Conservation (phyloP, 2,329 filamentous ascomycete genomes). For the Lachnellula suecica region DNA sequence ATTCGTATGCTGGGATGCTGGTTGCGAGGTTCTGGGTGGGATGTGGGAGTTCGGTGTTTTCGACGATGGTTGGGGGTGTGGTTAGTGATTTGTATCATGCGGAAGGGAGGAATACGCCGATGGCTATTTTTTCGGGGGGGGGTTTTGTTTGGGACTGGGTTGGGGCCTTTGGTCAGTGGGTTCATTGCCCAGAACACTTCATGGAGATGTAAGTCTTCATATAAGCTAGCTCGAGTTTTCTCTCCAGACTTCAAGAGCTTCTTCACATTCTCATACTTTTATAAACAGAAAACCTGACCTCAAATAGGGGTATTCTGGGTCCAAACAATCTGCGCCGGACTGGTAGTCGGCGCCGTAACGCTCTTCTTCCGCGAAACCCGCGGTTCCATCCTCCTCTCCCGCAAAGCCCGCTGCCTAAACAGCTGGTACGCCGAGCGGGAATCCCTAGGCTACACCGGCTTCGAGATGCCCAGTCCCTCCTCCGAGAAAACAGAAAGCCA, state of each 20-base stretch:
- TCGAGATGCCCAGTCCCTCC: slow-evolving; percentile 41
- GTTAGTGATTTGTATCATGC: slow-evolving; percentile 83
- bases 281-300: not conserved
- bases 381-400: slow-evolving; percentile 74
- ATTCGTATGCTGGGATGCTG: slow-evolving; percentile 70
- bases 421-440: slow-evolving; percentile 77
- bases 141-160: slow-evolving; percentile 76
- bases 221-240: no score
- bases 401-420: slow-evolving; percentile 74
- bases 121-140: slow-evolving; percentile 84
- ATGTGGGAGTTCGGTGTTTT: slow-evolving; percentile 75
- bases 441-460: slow-evolving; percentile 45
- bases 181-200: slow-evolving; percentile 64
- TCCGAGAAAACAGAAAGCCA: slow-evolving; percentile 34
- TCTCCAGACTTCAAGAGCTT: not conserved
- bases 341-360: slow-evolving; percentile 63
- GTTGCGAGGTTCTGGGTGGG: slow-evolving; percentile 75
- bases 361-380: slow-evolving; percentile 80
- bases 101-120: slow-evolving; percentile 79
- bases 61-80: slow-evolving; percentile 89
- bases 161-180: slow-evolving; percentile 71
- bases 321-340: slow-evolving; percentile 68
- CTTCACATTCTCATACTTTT: not conserved
- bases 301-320: slow-evolving; percentile 73
- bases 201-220: slow-evolving; percentile 68